Evolutionary conservation across 768 basidiomycete genomes (phyloP).

Genomic region (Pulveroboletus frians): DNA sequence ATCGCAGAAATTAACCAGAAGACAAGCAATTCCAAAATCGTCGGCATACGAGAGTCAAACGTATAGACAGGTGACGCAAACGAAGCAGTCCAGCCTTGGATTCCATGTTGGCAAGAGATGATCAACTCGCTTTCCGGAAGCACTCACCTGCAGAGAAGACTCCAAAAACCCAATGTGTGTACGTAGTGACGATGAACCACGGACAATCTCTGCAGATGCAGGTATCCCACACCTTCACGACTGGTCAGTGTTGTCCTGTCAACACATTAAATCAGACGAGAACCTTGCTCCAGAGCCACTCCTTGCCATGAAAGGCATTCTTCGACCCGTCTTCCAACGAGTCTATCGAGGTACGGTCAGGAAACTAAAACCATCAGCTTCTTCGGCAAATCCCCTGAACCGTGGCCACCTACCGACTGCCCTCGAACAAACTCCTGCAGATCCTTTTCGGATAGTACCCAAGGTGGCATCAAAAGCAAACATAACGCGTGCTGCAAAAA

Average conservation of each 20-base stretch:
- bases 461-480: conserved; percentile 37
- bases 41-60: conserved; percentile 39
- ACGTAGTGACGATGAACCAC: conserved; percentile 41
- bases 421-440: conserved; percentile 29
- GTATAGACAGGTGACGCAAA: conserved; percentile 46
- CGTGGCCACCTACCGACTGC: conserved; percentile 16
- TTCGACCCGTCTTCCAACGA: background rate
- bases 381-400: background rate
- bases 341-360: conserved; percentile 9
- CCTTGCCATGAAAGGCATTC: conserved; percentile 29
- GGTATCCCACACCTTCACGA: conserved; percentile 35
- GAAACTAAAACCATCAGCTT: conserved; percentile 16
- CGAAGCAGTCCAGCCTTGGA: conserved; percentile 48
- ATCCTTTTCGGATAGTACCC: conserved; percentile 33
- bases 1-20: conserved; percentile 57
- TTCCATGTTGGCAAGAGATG: conserved; percentile 1
- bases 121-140: background rate
- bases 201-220: conserved; percentile 33
- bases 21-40: conserved; percentile 45
- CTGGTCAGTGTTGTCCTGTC: conserved; percentile 4
- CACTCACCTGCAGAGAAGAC: conserved; percentile 36
- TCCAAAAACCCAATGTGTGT: conserved; percentile 41
- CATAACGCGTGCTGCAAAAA: conserved; percentile 18
- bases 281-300: conserved; percentile 56
- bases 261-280: background rate